Base-by-base conservation (phyloP, 352 stramenopile species). In the Phytophthora agathidicida region DNA sequence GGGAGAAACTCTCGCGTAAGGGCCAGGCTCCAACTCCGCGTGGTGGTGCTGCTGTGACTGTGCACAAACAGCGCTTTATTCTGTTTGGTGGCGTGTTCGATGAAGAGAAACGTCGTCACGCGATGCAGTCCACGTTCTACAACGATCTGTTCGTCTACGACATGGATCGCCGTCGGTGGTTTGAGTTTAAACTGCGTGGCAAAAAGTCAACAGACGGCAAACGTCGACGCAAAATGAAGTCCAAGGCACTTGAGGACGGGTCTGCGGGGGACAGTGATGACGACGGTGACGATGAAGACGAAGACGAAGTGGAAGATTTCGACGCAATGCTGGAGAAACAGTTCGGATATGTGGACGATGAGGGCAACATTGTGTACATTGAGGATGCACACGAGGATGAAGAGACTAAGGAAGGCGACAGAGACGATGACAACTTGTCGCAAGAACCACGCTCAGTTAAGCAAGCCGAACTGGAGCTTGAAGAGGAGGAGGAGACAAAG, bases 81-180 rank as follows among this genome's bases (percentile, higher is more conserved):
- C 78, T 98, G n/a, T 99, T 98, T 80, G 97, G 97, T 23, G 97
- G 97, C 30, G 96, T 99, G 4, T 89, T 94, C 44, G 96, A 98
- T 67, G 80, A 95, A 62, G 94, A 98, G 66, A 75, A 90, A 44
- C 81, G 82, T 14, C 82, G 83, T 16, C 84, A 95, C 43, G 56
- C 81, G 26, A 91, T 95, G 48, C 80, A 92, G 62, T 91, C 78
- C 24, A 91, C 97, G 27, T 99, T 99, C 78, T 99, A 98, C 76
- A 98, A 98, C 70, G 96, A 99, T 65, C 67, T 99, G 30, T 98
- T 98, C 73, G 94, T 96, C 16, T 98, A 98, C 62, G 97, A 99
- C 71, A 97, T 98, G 81, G 94, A 98, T 51, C 84, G 93, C 20
- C 85, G 94, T 14, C 94, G 96, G 45, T 99, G 96, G 96, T 99